phyloP scores from a whole-genome alignment of 805 yeast species.

The Starmerella floricola region DNA sequence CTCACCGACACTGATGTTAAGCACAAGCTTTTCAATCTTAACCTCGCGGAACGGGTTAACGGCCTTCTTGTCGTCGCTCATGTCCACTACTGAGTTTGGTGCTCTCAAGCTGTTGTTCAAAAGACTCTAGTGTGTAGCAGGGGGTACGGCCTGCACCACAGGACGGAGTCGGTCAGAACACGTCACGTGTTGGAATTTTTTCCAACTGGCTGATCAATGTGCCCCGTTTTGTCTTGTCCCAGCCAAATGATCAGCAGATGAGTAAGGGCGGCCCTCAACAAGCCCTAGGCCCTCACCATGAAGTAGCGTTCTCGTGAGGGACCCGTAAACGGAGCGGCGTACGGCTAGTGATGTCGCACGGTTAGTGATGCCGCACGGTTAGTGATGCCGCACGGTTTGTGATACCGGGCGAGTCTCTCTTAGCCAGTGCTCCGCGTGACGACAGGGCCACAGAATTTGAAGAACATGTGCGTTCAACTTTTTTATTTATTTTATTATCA shows the following conservation, averaged over 20 bases:
- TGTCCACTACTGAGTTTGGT: conserved; percentile 10
- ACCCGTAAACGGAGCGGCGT: too few species aligned
- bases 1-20: conserved; percentile 99
- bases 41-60: conserved; percentile 93
- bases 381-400: too few species aligned
- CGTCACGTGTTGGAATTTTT: conserved; percentile 1
- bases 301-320: too few species aligned
- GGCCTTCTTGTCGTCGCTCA: conserved; percentile 30
- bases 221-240: neutral
- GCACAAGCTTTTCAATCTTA: conserved; percentile 97
- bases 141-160: neutral
- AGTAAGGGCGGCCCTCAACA: too few species aligned
- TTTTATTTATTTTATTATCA: too few species aligned
- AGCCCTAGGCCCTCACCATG: neutral
- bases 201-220: neutral
- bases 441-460: too few species aligned
- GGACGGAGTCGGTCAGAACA: neutral
- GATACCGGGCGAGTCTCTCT: too few species aligned
- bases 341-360: too few species aligned
- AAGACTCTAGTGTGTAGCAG: conserved; percentile 1
- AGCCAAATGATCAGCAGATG: too few species aligned
- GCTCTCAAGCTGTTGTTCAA: conserved; percentile 2
- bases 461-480: too few species aligned
- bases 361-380: too few species aligned
- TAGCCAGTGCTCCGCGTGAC: too few species aligned